These are phyloP conservation scores for Simmondsia chinensis DNA, from an alignment of 148 eudicot genomes.

Conservation along the genomic window DNA sequence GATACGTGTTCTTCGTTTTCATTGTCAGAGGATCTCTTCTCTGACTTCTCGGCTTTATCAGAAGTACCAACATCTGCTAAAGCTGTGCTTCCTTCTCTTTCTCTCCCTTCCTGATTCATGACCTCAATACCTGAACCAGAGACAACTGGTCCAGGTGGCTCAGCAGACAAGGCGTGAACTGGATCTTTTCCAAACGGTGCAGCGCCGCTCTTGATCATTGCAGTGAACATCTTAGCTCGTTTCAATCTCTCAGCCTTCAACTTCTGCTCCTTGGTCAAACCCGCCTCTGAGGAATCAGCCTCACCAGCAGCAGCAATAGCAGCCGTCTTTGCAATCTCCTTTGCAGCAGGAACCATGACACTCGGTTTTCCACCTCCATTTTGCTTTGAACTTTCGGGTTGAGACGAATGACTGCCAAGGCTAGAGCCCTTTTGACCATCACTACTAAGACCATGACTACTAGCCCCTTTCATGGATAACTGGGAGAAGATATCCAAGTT, in stretches of 20 bases:
- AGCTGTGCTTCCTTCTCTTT: conserved; percentile 38
- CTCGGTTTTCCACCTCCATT: conserved; percentile 15
- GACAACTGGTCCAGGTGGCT: conserved; percentile 29
- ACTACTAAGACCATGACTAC: conserved; percentile 16
- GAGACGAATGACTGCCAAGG: conserved; percentile 18
- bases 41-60: conserved; percentile 18
- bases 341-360: conserved; percentile 25
- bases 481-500: conserved; percentile 44
- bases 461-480: conserved; percentile 24
- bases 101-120: conserved; percentile 17
- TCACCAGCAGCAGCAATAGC: conserved; percentile 40
- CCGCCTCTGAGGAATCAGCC: conserved; percentile 53
- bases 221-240: conserved; percentile 94
- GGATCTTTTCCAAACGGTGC: conserved; percentile 39
- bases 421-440: conserved; percentile 30
- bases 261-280: conserved; percentile 66
- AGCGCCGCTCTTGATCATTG: conserved; percentile 69
- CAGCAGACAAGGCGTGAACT: conserved; percentile 41
- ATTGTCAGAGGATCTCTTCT: conserved; percentile 29
- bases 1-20: conserved; percentile 28
- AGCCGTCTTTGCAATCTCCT: conserved; percentile 31
- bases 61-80: conserved; percentile 23
- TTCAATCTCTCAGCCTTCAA: conserved; percentile 82
- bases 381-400: conserved; percentile 16
- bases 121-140: conserved; percentile 15